Conservation (phyloP, 2,329 filamentous ascomycete genomes). For the Thermothelomyces thermophilus region DNA sequence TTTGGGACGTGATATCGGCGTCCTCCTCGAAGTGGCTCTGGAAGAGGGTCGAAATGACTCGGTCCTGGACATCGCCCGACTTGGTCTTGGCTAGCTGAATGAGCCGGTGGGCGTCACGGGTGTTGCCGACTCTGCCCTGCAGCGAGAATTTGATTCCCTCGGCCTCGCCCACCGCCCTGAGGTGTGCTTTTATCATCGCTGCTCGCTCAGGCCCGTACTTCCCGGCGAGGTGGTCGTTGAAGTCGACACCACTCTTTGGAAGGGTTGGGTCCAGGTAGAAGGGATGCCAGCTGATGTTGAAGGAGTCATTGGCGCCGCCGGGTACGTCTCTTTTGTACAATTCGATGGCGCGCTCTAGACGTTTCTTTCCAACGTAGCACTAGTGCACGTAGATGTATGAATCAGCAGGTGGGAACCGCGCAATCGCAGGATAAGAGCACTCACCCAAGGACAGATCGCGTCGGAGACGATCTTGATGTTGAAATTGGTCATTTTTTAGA, state of each 20-base stretch:
- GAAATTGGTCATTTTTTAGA: slow-evolving; percentile 60
- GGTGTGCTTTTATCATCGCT: slow-evolving; percentile 24
- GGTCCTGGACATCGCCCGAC: slow-evolving; percentile 46
- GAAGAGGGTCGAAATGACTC: slow-evolving; percentile 58
- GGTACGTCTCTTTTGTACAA: slow-evolving; percentile 58
- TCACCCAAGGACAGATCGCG: slow-evolving; percentile 63
- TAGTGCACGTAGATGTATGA: slow-evolving; percentile 26
- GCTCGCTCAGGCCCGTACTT: slow-evolving; percentile 61
- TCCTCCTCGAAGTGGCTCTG: slow-evolving; percentile 59
- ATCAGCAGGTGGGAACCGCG: background rate
- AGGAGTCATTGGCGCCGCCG: slow-evolving; percentile 54
- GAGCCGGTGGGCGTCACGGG: slow-evolving; percentile 71
- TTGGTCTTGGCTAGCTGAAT: slow-evolving; percentile 59
- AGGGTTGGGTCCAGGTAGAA: slow-evolving; percentile 73
- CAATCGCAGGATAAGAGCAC: slow-evolving; percentile 18
- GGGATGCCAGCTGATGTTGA: slow-evolving; percentile 67
- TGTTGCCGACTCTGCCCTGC: slow-evolving; percentile 65
- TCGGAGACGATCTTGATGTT: slow-evolving; percentile 75
- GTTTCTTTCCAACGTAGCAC: slow-evolving; percentile 75
- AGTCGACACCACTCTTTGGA: slow-evolving; percentile 38
- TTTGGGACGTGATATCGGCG: slow-evolving; percentile 54
- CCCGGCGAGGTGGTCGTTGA: slow-evolving; percentile 45
- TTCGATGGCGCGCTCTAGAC: slow-evolving; percentile 65
- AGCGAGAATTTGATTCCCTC: slow-evolving; percentile 71
- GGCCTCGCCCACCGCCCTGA: slow-evolving; percentile 51